Conservation (phyloP, 805 yeast genomes). For the Wickerhamiella hasegawae region DNA sequence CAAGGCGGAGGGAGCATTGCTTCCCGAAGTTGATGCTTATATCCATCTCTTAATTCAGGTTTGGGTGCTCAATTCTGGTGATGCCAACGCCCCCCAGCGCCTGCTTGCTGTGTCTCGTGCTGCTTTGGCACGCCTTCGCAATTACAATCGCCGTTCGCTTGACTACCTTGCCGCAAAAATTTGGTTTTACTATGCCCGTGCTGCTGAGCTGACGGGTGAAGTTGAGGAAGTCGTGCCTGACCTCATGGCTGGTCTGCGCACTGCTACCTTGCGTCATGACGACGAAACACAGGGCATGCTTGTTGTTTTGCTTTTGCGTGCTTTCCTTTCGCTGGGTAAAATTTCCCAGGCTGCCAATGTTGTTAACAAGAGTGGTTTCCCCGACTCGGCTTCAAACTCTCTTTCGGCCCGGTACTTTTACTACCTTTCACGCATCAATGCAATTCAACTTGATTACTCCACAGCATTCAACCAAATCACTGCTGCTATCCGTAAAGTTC, state of each 20-base stretch:
- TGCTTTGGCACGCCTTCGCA: conserved; percentile 27
- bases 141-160: conserved; percentile 64
- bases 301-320: conserved; percentile 72
- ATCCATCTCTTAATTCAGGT: conserved; percentile 66
- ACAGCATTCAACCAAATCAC: conserved; percentile 78
- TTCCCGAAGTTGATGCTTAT: conserved; percentile 71
- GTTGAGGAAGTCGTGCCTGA: conserved; percentile 48
- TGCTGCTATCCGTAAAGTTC: conserved; percentile 93
- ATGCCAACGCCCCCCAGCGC: conserved; percentile 27
- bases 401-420: conserved; percentile 83
- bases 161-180: conserved; percentile 78
- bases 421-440: conserved; percentile 77
- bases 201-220: conserved; percentile 44
- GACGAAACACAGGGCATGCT: conserved; percentile 79
- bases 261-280: conserved; percentile 84
- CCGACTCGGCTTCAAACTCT: conserved; percentile 69
- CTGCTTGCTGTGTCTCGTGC: conserved; percentile 27
- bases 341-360: conserved; percentile 77
- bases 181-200: conserved; percentile 81
- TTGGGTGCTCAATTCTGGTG: conserved; percentile 48
- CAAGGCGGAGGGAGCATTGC: conserved; percentile 17
- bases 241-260: conserved; percentile 60
- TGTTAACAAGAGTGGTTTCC: conserved; percentile 79
- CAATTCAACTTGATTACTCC: conserved; percentile 85
- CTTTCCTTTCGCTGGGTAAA: conserved; percentile 62